Evolutionary conservation across 495 filamentous ascomycete species (phyloP).

Genomic region (Penicillium flavigenum): DNA sequence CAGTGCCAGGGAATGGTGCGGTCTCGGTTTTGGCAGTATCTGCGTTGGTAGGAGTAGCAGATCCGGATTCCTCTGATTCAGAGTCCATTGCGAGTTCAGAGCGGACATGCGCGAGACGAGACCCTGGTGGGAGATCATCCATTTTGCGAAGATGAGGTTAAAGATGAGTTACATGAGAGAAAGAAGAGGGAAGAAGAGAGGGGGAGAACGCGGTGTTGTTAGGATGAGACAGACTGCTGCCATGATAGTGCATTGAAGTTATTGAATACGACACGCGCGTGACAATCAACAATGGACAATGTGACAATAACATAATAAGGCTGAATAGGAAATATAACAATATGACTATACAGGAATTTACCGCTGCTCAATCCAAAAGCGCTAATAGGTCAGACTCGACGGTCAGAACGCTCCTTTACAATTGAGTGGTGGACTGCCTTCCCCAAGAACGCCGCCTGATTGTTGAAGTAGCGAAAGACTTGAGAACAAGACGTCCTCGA

Average conservation of each 20-base stretch:
- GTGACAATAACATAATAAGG: background rate
- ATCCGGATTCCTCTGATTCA: conserved; percentile 10
- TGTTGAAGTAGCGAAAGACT: conserved; percentile 34
- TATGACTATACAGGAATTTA: conserved; percentile 25
- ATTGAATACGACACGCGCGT: conserved; percentile 5
- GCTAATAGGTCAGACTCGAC: conserved; percentile 6
- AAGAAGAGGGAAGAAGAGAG: conserved; percentile 1
- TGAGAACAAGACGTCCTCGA: conserved; percentile 43
- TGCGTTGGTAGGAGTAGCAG: background rate
- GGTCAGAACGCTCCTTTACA: conserved; percentile 28
- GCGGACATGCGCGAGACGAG: conserved; percentile 14
- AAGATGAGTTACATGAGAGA: background rate
- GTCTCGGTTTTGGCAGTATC: background rate
- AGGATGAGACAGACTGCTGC: background rate
- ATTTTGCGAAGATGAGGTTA: background rate
- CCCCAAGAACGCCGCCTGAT: conserved; percentile 36
- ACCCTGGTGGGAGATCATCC: background rate
- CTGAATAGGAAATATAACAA: background rate
- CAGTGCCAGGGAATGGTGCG: conserved; percentile 29
- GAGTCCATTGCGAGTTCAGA: conserved; percentile 16
- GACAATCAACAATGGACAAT: conserved; percentile 5
- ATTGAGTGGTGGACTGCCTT: conserved; percentile 40
- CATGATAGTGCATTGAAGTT: background rate
- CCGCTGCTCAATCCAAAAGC: conserved; percentile 37
- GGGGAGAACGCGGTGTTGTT: background rate